Percentiles rank a stretch among this genome's conserved stretches.
Evolutionary conservation across 805 yeast genomes (phyloP).

Genomic region (Saitoella complicata): DNA sequence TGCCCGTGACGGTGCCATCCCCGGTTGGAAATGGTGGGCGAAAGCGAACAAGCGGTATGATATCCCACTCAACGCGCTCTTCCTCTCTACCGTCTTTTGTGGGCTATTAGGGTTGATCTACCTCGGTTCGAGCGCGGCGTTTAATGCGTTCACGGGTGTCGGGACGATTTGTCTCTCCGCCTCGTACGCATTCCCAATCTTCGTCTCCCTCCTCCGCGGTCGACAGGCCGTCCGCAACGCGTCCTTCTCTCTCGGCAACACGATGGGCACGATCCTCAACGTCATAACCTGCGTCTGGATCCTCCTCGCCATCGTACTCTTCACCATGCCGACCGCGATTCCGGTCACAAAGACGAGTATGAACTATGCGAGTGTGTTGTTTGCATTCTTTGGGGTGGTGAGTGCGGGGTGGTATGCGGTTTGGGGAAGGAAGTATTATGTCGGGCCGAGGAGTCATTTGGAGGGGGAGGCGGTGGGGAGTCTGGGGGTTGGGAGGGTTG

Average conservation of each 20-base stretch:
- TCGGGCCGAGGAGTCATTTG: too few species aligned
- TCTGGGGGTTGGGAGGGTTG: too few species aligned
- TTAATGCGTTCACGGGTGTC: slow-evolving; percentile 13
- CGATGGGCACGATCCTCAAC: slow-evolving; percentile 11
- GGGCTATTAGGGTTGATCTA: slow-evolving; percentile 13
- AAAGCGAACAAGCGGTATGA: slow-evolving; percentile 34
- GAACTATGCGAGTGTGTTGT: slow-evolving; percentile 13
- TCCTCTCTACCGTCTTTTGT: slow-evolving; percentile 10
- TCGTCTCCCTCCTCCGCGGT: slow-evolving; percentile 9
- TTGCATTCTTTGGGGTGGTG: too few species aligned
- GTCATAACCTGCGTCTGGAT: slow-evolving; percentile 12
- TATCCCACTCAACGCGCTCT: slow-evolving; percentile 45
- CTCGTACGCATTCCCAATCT: slow-evolving; percentile 12
- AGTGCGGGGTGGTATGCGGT: too few species aligned
- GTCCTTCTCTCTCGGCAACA: slow-evolving; percentile 9
- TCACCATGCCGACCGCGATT: slow-evolving; percentile 18
- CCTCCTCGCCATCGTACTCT: slow-evolving; percentile 14
- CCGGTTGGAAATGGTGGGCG: slow-evolving; percentile 35
- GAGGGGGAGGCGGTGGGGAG: too few species aligned
- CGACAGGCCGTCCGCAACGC: slow-evolving; percentile 9
- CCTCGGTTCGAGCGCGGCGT: slow-evolving; percentile 13
- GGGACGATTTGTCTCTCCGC: slow-evolving; percentile 15
- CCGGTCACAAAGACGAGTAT: slow-evolving; percentile 16
- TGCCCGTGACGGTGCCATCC: slow-evolving; percentile 52
- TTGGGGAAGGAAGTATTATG: too few species aligned